Conservation (phyloP, 129 eudicot genomes). For the Lactuca saligna region DNA sequence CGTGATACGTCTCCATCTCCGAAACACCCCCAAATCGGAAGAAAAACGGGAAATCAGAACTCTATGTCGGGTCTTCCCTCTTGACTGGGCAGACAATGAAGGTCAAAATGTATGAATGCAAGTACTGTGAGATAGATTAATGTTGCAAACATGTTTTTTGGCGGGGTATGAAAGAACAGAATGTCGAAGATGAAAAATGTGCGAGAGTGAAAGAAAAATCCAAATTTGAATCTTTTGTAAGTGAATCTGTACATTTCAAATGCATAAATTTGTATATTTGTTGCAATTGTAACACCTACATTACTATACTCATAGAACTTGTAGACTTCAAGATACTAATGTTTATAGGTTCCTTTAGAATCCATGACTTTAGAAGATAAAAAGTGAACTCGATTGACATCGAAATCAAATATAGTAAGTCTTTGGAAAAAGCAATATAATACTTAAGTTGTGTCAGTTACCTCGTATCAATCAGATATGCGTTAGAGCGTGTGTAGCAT, state of each 20-base stretch:
- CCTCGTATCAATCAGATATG: slow-evolving; percentile 37
- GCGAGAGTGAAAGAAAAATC: background rate
- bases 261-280: background rate
- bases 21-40: too few relatives aligned
- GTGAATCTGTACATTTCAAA: background rate
- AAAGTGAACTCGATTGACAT: background rate
- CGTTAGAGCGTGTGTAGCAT: slow-evolving; percentile 21
- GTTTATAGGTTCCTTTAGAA: background rate
- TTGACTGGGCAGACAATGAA: too few relatives aligned
- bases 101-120: background rate
- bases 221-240: background rate
- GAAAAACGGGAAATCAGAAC: too few relatives aligned
- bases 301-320: background rate
- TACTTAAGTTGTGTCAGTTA: slow-evolving; percentile 11
- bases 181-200: background rate
- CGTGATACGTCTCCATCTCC: too few relatives aligned
- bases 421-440: too few relatives aligned
- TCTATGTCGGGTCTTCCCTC: too few relatives aligned
- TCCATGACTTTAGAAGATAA: background rate
- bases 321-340: background rate
- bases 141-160: background rate
- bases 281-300: background rate
- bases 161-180: background rate
- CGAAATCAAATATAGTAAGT: background rate
- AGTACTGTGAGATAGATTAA: background rate